Base-by-base conservation (phyloP, 2,329 filamentous ascomycete genomes). In the Colletotrichum liriopes region DNA sequence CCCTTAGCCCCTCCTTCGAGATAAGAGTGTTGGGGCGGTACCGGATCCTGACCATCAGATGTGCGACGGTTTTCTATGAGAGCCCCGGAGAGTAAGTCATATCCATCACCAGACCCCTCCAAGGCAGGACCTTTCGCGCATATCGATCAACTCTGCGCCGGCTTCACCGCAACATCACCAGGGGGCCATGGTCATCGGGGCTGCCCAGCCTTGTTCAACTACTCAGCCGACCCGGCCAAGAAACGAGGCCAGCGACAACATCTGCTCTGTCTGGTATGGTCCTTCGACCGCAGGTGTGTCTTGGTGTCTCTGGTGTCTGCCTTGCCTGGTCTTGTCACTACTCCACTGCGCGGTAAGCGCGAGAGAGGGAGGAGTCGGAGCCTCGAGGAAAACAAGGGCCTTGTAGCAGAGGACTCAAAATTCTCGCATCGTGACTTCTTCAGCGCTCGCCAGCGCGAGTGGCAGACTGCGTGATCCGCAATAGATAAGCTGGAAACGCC, bases 301-400 rank as follows among this genome's bases (percentile, higher is more conserved):
- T 41, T 49, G 43, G 47, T 37, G 35, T 67, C 39, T 60, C 16
- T 45, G 39, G 8, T 39, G 14, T 59, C 11, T 45, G 47, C 55
- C 63, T 61, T 49, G 23, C 16, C 41, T 29, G 41, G 37, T 39
- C 45, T 62, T 16, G 26, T 23, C 41, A 26, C 18, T 26, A 18
- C 65, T 65, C 59, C 52, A 64, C 54, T 23, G 65, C 70, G 65
- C 65, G 70, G 54, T 54, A 72, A 72, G 59, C 70, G 70, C 70
- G 54, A 69, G 14, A 54, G 32, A 7, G 29, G 37, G 9, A 3
- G 29, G 29, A 18, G 2, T n/a, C 12, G 16, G 54, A 56, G 35
- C 35, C n/a, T 23, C 35, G 12, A 16, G 23, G 14, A 20, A 8
- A n/a, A 45, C 20, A 68, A 69, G 47, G 45, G 55, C 51, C 35